Conservation (phyloP, 2,329 filamentous ascomycete species). For the Eutypa lata region DNA sequence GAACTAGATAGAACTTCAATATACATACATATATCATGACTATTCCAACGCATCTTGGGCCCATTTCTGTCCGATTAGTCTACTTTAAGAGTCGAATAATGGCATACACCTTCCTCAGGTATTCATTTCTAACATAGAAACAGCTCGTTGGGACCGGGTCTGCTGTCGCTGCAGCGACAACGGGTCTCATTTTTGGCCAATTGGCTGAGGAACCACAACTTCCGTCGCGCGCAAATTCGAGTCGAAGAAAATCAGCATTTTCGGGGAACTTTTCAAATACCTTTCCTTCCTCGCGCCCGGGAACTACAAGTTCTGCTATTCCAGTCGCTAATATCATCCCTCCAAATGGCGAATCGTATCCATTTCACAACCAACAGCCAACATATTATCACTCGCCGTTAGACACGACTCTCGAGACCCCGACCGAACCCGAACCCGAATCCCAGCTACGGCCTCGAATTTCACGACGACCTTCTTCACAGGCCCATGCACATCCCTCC, state of each 20-base stretch:
- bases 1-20: too few relatives aligned
- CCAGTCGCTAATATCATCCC: constrained; percentile 17
- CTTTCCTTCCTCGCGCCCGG: constrained; percentile 37
- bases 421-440: constrained; percentile 6
- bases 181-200: constrained; percentile 58
- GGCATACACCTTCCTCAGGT: not conserved
- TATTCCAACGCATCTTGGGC: too few relatives aligned
- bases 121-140: constrained; percentile 16
- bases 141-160: constrained; percentile 62
- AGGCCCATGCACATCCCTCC: constrained; percentile 33
- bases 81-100: too few relatives aligned
- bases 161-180: constrained; percentile 58
- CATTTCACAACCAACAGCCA: constrained; percentile 28
- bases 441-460: constrained; percentile 23
- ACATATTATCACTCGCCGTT: constrained; percentile 13
- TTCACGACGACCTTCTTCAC: constrained; percentile 20
- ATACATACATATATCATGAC: not conserved
- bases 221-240: constrained; percentile 28
- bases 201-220: constrained; percentile 37
- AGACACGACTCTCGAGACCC: not conserved
- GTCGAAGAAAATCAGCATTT: constrained; percentile 27
- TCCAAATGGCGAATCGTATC: constrained; percentile 32
- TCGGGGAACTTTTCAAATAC: constrained; percentile 33
- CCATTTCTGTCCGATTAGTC: not conserved
- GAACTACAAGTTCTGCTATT: constrained; percentile 37